Evolutionary conservation across 352 stramenopile species (phyloP), one percentile per base, ranked within the genome.

Genomic region (Pythium folliculosum): DNA sequence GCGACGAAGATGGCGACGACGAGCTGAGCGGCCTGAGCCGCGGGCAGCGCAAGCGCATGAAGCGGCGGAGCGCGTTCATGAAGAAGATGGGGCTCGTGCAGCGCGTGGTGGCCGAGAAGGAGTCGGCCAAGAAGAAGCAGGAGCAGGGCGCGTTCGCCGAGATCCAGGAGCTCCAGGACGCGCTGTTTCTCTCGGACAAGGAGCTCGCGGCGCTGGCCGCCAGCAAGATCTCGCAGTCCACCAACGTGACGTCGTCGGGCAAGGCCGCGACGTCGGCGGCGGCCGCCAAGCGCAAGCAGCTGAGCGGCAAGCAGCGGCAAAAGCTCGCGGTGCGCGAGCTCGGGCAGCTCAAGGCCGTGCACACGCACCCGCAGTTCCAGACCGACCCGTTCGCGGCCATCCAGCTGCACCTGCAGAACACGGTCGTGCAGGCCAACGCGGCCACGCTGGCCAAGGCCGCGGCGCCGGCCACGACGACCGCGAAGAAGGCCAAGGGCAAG

Each of bases 81-180:
- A 83, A 82, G 60, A 95, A 95, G 71, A 94, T 94, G 84, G 88
- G 86, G 5, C 77, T 96, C 32, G 88, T 94, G 57, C 72, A 86
- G 16, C 84, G 84, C 60, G 81, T 92, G 51, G 62, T 78, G 52
- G 50, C 76, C 50, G 82, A 91, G 53, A 84, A 90, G 65, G 67
- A 76, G 23, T 76, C 64, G 52, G 63, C 77, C 40, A 66, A 73
- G 49, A 82, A 90, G 70, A 77, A 82, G 52, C 23, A 73, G 51
- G 67, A 81, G 49, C 67, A 78, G 35, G 87, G 85, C 52, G 78
- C 80, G 69, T 95, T 95, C 55, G 76, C 82, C 40, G 85, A 81
- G 60, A 76, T 95, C 47, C 75, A 83, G 25, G 85, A 81, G 69
- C 77, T 95, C 2, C 81, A 94, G 64, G 77, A 71, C 63, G 88